phyloP scores from a whole-genome alignment of 2,329 filamentous ascomycete species.

The Fusarium setosum region DNA sequence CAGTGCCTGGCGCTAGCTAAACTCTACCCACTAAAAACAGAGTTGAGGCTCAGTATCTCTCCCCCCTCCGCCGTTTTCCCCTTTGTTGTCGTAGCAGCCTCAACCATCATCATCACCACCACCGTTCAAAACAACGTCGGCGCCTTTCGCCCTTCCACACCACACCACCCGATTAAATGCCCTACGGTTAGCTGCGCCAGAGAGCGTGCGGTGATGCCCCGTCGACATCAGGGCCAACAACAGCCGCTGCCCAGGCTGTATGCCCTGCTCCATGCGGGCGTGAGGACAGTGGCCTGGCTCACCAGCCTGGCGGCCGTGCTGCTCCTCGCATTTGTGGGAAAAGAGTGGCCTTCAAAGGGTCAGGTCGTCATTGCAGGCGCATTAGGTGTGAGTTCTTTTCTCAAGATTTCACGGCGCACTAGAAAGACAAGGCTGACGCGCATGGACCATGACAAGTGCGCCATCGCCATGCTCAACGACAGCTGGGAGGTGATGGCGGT shows the following conservation, averaged over 20 bases:
- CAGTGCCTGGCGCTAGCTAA: too few species aligned
- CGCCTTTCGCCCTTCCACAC: not conserved
- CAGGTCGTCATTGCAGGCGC: slow-evolving; percentile 46
- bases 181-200: too few species aligned
- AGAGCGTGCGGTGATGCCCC: slow-evolving; percentile 23
- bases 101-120: not conserved
- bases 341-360: slow-evolving; percentile 45
- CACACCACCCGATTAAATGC: too few species aligned
- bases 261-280: slow-evolving; percentile 36
- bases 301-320: slow-evolving; percentile 47
- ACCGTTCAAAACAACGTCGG: not conserved
- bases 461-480: slow-evolving; percentile 50
- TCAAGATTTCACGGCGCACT: not conserved
- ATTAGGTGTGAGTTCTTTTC: slow-evolving; percentile 44
- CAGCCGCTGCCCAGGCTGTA: slow-evolving; percentile 28
- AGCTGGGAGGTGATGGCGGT: slow-evolving; percentile 51
- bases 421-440: slow-evolving; percentile 19
- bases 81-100: not conserved
- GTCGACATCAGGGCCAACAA: slow-evolving; percentile 5
- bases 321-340: slow-evolving; percentile 47
- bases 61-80: not conserved
- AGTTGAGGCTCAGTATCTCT: too few species aligned
- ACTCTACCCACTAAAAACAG: too few species aligned
- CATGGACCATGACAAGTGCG: slow-evolving; percentile 33
- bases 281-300: slow-evolving; percentile 47